A percentile compares a stretch with the other conserved stretches of the same genome.
Conservation (phyloP, 345 rosid species). For the Citrus glauca region DNA sequence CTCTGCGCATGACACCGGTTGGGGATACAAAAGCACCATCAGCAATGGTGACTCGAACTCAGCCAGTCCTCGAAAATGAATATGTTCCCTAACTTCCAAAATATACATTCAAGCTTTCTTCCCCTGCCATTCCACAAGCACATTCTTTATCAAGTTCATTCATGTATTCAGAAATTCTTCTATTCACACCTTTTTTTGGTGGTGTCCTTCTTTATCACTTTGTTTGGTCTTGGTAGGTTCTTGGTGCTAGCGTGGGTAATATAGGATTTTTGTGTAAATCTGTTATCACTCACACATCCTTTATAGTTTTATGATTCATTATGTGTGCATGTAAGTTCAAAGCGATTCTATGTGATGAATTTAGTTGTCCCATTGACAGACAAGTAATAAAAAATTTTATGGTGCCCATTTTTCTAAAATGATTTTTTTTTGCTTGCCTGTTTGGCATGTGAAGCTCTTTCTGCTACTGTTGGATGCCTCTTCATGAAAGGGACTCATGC, state of each 20-base stretch:
- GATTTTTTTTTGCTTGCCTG: not conserved
- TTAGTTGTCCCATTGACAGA: constrained; percentile 41
- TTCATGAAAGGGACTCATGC: not conserved
- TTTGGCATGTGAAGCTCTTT: not conserved
- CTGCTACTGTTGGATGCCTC: not conserved
- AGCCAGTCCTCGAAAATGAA: constrained; percentile 81
- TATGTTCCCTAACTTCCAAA: constrained; percentile 50
- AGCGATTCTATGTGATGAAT: constrained; percentile 41
- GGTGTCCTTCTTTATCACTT: constrained; percentile 17
- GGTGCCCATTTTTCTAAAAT: constrained; percentile 1
- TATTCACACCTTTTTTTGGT: constrained; percentile 37
- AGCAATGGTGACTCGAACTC: constrained; percentile 79
- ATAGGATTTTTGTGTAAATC: constrained; percentile 37
- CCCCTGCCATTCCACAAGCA: constrained; percentile 22
- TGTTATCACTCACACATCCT: constrained; percentile 21
- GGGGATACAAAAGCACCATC: constrained; percentile 88
- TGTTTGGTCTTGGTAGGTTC: constrained; percentile 26
- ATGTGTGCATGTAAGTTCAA: constrained; percentile 36
- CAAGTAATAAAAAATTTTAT: constrained; percentile 39
- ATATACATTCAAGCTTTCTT: constrained; percentile 23
- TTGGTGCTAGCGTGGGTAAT: constrained; percentile 36
- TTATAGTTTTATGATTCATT: constrained; percentile 49
- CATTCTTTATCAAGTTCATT: constrained; percentile 37
- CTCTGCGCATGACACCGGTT: constrained; percentile 67
- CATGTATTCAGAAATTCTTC: constrained; percentile 42